These are phyloP conservation scores for Blepharisma stoltei DNA, from an alignment of 73 alveolate species.

Conservation along the genomic window DNA sequence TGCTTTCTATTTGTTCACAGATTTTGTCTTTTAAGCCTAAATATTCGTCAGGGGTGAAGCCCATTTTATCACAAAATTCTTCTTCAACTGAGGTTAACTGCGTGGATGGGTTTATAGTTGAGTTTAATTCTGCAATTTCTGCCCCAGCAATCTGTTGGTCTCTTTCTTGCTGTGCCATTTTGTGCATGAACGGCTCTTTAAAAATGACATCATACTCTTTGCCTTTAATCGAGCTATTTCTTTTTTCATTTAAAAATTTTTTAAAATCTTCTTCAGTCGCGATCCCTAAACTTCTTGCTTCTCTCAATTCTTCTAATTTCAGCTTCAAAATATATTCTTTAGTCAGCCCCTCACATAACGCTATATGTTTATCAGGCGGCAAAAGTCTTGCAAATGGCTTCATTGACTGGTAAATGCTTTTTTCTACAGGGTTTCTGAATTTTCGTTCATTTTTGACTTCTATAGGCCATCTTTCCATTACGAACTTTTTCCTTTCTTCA, in stretches of 20 bases:
- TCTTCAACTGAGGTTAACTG: no score
- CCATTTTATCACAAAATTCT: no score
- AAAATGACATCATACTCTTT: constrained; percentile 10
- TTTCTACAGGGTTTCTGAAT: constrained; percentile 24
- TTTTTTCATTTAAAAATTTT: constrained; percentile 46
- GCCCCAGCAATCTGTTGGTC: no score
- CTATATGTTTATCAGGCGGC: constrained; percentile 46
- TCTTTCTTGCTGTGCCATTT: neutral
- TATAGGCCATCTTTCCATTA: constrained; percentile 77
- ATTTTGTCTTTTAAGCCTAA: no score
- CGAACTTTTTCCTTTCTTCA: constrained; percentile 78
- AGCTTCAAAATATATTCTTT: constrained; percentile 51
- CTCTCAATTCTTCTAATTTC: constrained; percentile 46
- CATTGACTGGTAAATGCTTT: constrained; percentile 33
- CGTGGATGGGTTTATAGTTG: no score
- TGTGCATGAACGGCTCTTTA: neutral
- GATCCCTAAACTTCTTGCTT: constrained; percentile 48
- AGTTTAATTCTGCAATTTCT: no score
- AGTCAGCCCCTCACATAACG: constrained; percentile 41
- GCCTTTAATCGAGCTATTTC: neutral
- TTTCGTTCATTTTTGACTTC: constrained; percentile 72
- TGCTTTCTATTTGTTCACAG: no score
- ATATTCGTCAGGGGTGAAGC: no score
- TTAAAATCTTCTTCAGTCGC: constrained; percentile 51
- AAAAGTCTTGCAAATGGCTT: constrained; percentile 55